These are phyloP conservation scores for Rhizophlyctis rosea DNA, from an alignment of 192 early-diverging fungal species.

Conservation along the genomic window DNA sequence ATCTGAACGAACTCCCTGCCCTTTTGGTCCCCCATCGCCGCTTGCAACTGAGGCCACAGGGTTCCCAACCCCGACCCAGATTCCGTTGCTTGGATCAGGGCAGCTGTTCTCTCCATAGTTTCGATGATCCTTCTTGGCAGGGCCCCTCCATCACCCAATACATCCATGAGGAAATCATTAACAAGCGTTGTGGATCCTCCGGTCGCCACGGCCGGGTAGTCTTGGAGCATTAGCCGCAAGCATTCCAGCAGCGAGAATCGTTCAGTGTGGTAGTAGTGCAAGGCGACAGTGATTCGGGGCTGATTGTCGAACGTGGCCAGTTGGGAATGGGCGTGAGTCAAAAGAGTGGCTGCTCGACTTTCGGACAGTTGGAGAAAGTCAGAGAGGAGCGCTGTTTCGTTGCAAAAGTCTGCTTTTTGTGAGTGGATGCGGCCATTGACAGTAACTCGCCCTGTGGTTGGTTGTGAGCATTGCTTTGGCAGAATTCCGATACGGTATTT, in stretches of 20 bases:
- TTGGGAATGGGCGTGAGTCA: conserved; percentile 51
- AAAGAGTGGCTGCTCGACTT: conserved; percentile 66
- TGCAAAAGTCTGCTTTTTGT: conserved; percentile 64
- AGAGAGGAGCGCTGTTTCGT: conserved; percentile 64
- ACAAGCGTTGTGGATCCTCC: conserved; percentile 27
- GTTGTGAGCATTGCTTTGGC: no score
- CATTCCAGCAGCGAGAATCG: conserved; percentile 55
- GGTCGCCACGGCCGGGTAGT: conserved; percentile 13
- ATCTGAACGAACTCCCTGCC: no score
- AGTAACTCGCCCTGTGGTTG: conserved; percentile 16
- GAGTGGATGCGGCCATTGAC: conserved; percentile 23
- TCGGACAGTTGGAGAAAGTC: conserved; percentile 82
- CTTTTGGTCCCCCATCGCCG: no score
- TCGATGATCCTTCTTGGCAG: conserved; percentile 1
- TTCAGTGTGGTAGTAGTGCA: conserved; percentile 67
- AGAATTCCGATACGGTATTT: no score
- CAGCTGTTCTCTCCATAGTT: background rate
- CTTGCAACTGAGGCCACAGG: no score
- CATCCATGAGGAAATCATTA: conserved; percentile 9
- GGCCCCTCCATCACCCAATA: background rate
- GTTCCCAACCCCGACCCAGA: no score
- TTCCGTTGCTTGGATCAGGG: no score
- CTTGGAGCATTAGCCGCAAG: conserved; percentile 28
- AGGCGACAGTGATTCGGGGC: conserved; percentile 52
- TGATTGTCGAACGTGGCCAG: conserved; percentile 5